Evolutionary conservation across 1,284 basidiomycete species (phyloP), one percentile per base, ranked within the genome.

Genomic region (Agaricales sp.): DNA sequence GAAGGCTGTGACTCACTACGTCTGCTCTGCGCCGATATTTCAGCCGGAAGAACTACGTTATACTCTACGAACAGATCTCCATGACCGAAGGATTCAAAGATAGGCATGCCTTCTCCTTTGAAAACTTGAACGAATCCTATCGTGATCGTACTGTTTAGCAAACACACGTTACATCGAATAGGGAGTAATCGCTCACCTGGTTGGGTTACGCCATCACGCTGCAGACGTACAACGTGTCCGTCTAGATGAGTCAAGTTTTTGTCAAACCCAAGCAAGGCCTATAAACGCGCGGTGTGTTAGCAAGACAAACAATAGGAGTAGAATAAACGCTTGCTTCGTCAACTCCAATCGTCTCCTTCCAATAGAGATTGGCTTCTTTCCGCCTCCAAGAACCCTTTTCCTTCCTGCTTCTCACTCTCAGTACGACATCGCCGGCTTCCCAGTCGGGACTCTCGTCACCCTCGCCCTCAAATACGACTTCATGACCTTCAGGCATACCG

Each of bases 1-100:
- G n/a, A n/a, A n/a, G n/a, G n/a, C n/a, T n/a, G n/a, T n/a, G 21
- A 65, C 79, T 69, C 64, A 93, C 91, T 87, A 63, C 73, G 73
- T 58, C 80, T 77, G 52, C 78, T 76, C 35, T 80, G 75, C 43
- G 75, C 59, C 37, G 80, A 74, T 19, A 97, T 66, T 46, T 81
- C 73, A 41, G 75, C 68, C 0, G 93, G 94, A 49, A 97, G 65
- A 19, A 96, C 82, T 46, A 97, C 89, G 47, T 77, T 87, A 67
- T 94, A 97, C 64, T 96, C 92, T 46, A 97, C 76, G 60, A 80
- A 97, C 49, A 97, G 70, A 63, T 94, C 84, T 22, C 94, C 94
- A 54, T 84, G 75, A 2, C 71, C 69, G 8, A 74, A 67, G 25
- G 69, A 66, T 52, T 78, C 75, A 57, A 78, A 87, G 21, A 82